phyloP scores from a whole-genome alignment of 1,139 yeast genomes.

The Suhomyces choctaworum region DNA sequence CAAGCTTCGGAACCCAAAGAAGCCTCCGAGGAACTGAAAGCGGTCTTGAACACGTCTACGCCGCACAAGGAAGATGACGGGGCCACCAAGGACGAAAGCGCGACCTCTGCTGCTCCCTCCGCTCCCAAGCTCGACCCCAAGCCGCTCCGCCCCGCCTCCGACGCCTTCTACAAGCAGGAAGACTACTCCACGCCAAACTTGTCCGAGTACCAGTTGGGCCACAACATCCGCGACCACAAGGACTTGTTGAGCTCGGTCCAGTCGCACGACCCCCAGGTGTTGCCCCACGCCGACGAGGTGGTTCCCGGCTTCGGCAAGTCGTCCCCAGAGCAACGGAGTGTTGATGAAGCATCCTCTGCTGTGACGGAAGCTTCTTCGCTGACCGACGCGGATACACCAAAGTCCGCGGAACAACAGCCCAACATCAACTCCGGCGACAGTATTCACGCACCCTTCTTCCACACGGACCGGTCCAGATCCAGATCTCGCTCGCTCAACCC shows the following conservation, averaged over 20 bases:
- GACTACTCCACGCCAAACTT: constrained; percentile 49
- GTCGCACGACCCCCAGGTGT: constrained; percentile 42
- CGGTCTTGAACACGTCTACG: constrained; percentile 5
- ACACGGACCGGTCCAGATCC: constrained; percentile 35
- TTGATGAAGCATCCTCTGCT: constrained; percentile 2
- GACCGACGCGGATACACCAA: no score
- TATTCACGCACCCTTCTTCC: constrained; percentile 49
- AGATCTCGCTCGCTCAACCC: constrained; percentile 35
- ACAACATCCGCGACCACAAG: constrained; percentile 41
- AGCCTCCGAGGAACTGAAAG: constrained; percentile 7
- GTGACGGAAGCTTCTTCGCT: not conserved
- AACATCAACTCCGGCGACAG: constrained; percentile 14
- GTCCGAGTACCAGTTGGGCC: constrained; percentile 47
- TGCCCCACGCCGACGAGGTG: constrained; percentile 24
- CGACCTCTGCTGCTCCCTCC: not conserved
- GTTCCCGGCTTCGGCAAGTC: not conserved
- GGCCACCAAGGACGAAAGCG: not conserved
- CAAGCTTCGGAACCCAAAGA: constrained; percentile 13
- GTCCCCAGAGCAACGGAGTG: no score
- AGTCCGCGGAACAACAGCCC: not conserved
- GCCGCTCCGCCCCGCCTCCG: constrained; percentile 4
- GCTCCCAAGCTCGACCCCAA: constrained; percentile 7
- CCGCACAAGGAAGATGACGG: constrained; percentile 5
- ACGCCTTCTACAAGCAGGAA: constrained; percentile 24
- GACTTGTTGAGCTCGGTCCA: constrained; percentile 38